Evolutionary conservation across 331 rosid species (phyloP).

Genomic region (Quercus lobata): DNA sequence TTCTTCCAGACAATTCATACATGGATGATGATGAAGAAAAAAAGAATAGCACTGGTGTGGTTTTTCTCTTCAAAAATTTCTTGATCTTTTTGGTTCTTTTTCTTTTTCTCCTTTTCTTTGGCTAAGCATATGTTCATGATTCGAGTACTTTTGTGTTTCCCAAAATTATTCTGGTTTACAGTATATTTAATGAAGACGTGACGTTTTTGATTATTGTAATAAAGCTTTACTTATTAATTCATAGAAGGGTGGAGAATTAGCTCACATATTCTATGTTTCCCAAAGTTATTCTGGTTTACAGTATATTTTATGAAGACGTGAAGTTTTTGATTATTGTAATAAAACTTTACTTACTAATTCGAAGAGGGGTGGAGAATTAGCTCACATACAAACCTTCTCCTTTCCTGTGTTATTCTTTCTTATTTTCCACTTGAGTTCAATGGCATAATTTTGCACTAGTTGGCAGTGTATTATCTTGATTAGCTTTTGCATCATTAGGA

Average conservation of each 20-base stretch:
- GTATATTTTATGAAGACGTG: neutral
- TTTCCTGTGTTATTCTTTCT: slow-evolving; percentile 5
- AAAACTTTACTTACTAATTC: neutral
- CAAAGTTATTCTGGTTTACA: neutral
- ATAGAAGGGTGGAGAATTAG: no score
- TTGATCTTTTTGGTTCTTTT: no score
- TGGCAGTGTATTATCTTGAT: neutral
- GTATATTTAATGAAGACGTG: no score
- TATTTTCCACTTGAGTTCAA: neutral
- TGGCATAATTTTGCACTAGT: neutral
- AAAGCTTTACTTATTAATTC: no score
- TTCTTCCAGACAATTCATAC: no score
- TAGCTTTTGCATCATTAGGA: neutral
- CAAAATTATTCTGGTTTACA: no score
- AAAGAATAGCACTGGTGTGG: no score
- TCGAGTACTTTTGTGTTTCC: neutral
- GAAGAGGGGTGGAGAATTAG: neutral
- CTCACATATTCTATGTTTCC: neutral
- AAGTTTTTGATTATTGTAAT: neutral
- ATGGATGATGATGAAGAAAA: no score
- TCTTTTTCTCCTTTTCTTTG: neutral
- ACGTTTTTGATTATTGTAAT: no score
- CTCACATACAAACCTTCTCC: neutral
- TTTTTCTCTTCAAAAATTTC: no score
- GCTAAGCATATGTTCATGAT: neutral